Conservation (phyloP, 441 rosid genomes). For the Populus hybrid region DNA sequence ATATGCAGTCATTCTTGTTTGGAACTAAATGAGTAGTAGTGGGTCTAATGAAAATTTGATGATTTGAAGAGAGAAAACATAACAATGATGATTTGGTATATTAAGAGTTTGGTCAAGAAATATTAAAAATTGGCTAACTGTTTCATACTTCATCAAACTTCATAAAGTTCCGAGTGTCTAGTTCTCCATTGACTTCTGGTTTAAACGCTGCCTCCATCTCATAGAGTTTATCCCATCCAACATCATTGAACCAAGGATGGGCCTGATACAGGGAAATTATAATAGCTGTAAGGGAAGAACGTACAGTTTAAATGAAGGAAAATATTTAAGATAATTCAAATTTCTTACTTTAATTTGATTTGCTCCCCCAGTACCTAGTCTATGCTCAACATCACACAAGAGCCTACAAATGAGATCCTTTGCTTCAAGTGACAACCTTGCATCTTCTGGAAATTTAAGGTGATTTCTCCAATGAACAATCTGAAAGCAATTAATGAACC, state of each 20-base stretch:
- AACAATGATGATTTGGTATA: background rate
- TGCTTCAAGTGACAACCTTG: conserved; percentile 65
- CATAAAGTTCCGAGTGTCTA: conserved; percentile 96
- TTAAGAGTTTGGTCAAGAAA: background rate
- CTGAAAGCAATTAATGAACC: conserved; percentile 36
- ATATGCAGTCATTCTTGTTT: background rate
- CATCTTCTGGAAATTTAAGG: conserved; percentile 83
- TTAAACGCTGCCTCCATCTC: conserved; percentile 94
- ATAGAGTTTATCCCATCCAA: conserved; percentile 86
- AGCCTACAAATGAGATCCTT: conserved; percentile 88
- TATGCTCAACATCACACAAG: conserved; percentile 87
- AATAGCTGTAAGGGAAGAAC: conserved; percentile 21
- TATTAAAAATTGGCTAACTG: background rate
- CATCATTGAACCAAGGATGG: conserved; percentile 92
- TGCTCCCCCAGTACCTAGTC: conserved; percentile 87
- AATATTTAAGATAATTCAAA: conserved; percentile 16
- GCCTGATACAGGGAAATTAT: conserved; percentile 46
- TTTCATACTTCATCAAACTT: conserved; percentile 91
- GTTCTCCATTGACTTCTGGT: conserved; percentile 92
- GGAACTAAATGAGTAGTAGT: conserved; percentile 9
- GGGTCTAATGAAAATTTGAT: background rate
- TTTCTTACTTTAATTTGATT: conserved; percentile 78
- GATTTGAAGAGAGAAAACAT: background rate
- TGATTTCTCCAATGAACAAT: conserved; percentile 95
- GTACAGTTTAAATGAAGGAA: conserved; percentile 16